Percentiles rank a stretch among this genome's conserved stretches.
Evolutionary conservation across 106 monocot species (phyloP).

Genomic region (Dendrobium chrysotoxum): DNA sequence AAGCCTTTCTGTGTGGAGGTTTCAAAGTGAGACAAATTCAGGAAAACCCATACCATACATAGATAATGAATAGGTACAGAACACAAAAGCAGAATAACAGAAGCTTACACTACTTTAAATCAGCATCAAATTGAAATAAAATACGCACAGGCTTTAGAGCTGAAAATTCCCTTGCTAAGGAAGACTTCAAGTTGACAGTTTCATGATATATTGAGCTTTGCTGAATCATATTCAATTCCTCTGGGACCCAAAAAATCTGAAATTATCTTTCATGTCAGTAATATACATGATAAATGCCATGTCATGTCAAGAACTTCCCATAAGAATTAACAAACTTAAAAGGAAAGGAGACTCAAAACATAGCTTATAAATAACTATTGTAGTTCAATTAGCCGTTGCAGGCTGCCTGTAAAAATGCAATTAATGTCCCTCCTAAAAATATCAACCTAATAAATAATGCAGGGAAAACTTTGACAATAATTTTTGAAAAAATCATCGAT

Average conservation of each 20-base stretch:
- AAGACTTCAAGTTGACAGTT: conserved; percentile 30
- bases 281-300: not conserved
- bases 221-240: conserved; percentile 62
- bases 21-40: not conserved
- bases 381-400: not conserved
- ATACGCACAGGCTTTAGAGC: conserved; percentile 44
- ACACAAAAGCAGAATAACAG: not conserved
- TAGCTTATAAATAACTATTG: not conserved
- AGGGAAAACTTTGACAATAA: not conserved
- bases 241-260: conserved; percentile 72
- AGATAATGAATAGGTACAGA: not conserved
- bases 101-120: not conserved
- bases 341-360: not conserved
- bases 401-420: not conserved
- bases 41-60: not conserved
- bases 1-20: not conserved
- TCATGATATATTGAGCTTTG: conserved; percentile 50
- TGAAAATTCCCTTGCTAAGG: conserved; percentile 50
- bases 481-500: not conserved
- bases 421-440: not conserved
- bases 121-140: not conserved
- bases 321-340: not conserved
- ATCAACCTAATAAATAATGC: not conserved
- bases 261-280: conserved; percentile 7
- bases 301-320: not conserved